Evolutionary conservation across 306 rosid genomes (phyloP).

Genomic region (Quercus engelmannii): DNA sequence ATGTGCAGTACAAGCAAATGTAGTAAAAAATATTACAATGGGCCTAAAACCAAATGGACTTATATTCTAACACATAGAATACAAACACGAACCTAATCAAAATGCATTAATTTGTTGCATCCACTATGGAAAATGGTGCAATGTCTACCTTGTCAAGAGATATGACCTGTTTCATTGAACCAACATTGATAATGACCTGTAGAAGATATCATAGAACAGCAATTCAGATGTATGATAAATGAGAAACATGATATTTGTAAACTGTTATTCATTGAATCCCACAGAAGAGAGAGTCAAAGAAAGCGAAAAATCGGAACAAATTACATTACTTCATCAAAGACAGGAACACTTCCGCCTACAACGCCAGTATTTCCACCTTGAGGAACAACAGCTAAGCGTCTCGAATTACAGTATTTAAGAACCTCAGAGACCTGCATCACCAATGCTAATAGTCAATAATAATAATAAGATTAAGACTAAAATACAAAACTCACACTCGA

Average conservation of each 20-base stretch:
- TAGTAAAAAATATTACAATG: too few relatives aligned
- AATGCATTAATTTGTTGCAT: too few relatives aligned
- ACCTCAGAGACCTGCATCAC: slow-evolving; percentile 69
- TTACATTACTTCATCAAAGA: slow-evolving; percentile 83
- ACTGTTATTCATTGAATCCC: not conserved
- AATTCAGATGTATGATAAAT: not conserved
- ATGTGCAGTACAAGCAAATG: too few relatives aligned
- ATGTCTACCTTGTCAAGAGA: slow-evolving; percentile 80
- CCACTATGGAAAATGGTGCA: slow-evolving; percentile 3
- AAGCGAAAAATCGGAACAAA: slow-evolving; percentile 7
- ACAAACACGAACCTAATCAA: too few relatives aligned
- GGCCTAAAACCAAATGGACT: too few relatives aligned
- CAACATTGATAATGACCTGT: slow-evolving; percentile 82
- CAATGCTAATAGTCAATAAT: not conserved
- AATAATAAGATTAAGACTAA: too few relatives aligned
- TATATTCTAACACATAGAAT: too few relatives aligned
- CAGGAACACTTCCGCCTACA: slow-evolving; percentile 98
- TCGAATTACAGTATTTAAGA: slow-evolving; percentile 78
- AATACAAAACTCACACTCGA: too few relatives aligned
- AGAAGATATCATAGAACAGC: slow-evolving; percentile 31
- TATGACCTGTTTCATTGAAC: slow-evolving; percentile 68
- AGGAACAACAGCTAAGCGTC: slow-evolving; percentile 88
- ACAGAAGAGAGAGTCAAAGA: not conserved
- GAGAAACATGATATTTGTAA: not conserved
- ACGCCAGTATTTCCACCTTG: slow-evolving; percentile 99